Conservation (phyloP, 163 green algal species). For the Volvox carteri region DNA sequence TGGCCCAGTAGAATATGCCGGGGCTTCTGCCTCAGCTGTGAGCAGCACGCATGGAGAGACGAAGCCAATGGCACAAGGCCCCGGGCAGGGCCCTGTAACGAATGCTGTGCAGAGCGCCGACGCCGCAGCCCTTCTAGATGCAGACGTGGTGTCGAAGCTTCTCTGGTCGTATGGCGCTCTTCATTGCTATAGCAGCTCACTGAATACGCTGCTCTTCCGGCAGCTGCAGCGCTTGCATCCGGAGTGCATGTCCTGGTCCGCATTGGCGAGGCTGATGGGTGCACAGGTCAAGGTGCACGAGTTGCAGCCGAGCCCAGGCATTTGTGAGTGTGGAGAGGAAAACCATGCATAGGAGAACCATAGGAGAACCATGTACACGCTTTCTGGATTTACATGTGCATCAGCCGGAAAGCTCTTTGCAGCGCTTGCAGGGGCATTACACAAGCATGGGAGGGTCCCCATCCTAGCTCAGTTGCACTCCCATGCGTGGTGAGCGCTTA, state of each 20-base stretch:
- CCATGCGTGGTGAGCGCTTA: too few relatives aligned
- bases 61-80: neutral
- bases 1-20: neutral
- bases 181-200: slow-evolving; percentile 44
- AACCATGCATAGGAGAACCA: too few relatives aligned
- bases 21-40: neutral
- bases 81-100: neutral
- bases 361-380: too few relatives aligned
- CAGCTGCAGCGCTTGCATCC: slow-evolving; percentile 34
- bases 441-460: too few relatives aligned
- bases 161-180: slow-evolving; percentile 38
- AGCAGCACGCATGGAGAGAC: neutral
- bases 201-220: slow-evolving; percentile 50
- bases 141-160: slow-evolving; percentile 42
- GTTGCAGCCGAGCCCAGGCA: slow-evolving; percentile 36
- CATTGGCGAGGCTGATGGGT: slow-evolving; percentile 43
- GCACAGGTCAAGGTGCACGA: slow-evolving; percentile 25
- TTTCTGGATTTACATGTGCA: neutral
- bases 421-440: too few relatives aligned
- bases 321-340: slow-evolving; percentile 27
- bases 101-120: neutral
- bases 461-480: too few relatives aligned
- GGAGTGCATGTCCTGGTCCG: slow-evolving; percentile 36
- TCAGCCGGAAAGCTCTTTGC: too few relatives aligned
- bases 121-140: slow-evolving; percentile 30